A percentile compares a stretch with the other conserved stretches of the same genome.
phyloP scores from a whole-genome alignment of 495 filamentous ascomycete genomes.

The Penicillium diatomitis region DNA sequence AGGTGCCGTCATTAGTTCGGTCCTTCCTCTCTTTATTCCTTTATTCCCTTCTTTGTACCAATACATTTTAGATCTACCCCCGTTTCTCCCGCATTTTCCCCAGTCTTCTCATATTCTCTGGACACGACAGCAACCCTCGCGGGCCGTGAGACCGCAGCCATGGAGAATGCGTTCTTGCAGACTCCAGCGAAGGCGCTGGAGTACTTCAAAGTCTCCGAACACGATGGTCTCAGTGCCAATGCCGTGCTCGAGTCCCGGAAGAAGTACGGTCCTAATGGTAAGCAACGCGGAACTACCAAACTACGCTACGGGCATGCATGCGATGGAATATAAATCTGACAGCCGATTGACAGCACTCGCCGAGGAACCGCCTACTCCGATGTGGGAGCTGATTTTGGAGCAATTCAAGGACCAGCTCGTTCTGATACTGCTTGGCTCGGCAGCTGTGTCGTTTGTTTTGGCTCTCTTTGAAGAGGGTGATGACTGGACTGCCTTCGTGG shows the following conservation, averaged over 20 bases:
- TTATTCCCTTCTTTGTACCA: constrained; percentile 4
- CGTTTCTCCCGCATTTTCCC: constrained; percentile 11
- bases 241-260: constrained; percentile 55
- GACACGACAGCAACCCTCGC: constrained; percentile 8
- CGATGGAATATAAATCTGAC: neutral
- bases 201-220: constrained; percentile 59
- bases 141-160: constrained; percentile 26
- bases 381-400: constrained; percentile 94
- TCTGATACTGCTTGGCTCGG: constrained; percentile 86
- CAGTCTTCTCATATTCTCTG: neutral
- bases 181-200: constrained; percentile 59
- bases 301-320: neutral
- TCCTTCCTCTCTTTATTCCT: constrained; percentile 6
- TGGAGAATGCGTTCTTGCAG: constrained; percentile 75
- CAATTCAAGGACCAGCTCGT: constrained; percentile 99
- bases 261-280: constrained; percentile 83
- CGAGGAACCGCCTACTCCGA: constrained; percentile 92
- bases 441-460: constrained; percentile 87
- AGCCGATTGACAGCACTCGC: constrained; percentile 57
- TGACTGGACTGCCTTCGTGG: constrained; percentile 97
- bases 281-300: constrained; percentile 12
- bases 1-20: constrained; percentile 11
- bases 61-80: constrained; percentile 1
- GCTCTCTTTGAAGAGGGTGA: constrained; percentile 90
- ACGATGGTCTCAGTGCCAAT: constrained; percentile 56